A percentile compares a stretch with the other conserved stretches of the same genome.
Evolutionary conservation across 2,329 filamentous ascomycete genomes (phyloP).

Genomic region (Calonectria honghensis): DNA sequence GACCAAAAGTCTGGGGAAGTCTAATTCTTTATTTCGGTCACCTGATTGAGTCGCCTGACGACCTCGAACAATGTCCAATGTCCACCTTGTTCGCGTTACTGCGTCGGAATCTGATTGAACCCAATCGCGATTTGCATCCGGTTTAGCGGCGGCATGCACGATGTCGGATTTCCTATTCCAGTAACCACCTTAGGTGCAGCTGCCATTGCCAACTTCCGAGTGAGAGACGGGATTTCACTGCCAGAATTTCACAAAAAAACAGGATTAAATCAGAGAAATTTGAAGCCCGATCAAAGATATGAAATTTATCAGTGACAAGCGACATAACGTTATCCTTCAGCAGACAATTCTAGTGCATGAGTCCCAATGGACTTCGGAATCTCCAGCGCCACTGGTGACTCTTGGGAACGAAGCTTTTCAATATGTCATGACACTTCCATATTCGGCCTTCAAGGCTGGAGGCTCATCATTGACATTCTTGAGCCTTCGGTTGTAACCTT

Average conservation of each 20-base stretch:
- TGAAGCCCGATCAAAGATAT: too few species aligned
- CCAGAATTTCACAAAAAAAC: neutral
- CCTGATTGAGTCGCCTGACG: neutral
- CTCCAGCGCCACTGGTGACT: slow-evolving; percentile 5
- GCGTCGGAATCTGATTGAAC: slow-evolving; percentile 17
- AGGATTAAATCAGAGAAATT: neutral
- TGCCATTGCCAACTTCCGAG: neutral
- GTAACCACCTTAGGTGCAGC: neutral
- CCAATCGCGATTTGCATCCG: neutral
- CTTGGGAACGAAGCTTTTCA: slow-evolving; percentile 7
- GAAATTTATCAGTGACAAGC: neutral
- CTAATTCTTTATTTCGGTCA: slow-evolving; percentile 2
- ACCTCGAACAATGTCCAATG: neutral
- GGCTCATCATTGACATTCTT: neutral
- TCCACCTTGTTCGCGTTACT: neutral
- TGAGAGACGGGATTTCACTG: neutral
- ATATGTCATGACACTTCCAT: slow-evolving; percentile 21
- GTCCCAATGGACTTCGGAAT: neutral
- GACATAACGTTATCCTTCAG: neutral
- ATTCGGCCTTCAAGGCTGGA: slow-evolving; percentile 1
- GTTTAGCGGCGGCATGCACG: slow-evolving; percentile 21
- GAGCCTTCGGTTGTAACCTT: neutral
- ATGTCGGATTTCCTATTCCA: slow-evolving; percentile 4
- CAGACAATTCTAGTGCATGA: neutral
- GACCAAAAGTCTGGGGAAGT: neutral